These are phyloP conservation scores for Pseudoscleropodium purum DNA, from an alignment of 225 moss, liverwort and hornwort species.

Conservation along the genomic window DNA sequence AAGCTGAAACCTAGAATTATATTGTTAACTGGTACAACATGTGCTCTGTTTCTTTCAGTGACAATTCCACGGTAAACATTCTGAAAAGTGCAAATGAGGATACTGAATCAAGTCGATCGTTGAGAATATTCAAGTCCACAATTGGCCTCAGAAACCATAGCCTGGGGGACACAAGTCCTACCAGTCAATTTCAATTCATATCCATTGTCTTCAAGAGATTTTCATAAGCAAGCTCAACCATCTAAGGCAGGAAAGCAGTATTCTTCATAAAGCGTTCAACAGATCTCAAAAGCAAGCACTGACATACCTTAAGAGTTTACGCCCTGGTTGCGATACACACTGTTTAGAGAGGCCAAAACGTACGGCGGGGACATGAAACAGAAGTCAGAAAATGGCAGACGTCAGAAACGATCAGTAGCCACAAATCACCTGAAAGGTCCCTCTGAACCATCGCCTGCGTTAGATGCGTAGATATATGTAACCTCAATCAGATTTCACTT, in stretches of 20 bases:
- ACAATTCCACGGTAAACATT: neutral
- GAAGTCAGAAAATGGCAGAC: neutral
- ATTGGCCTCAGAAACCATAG: slow-evolving; percentile 93
- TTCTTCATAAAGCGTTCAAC: neutral
- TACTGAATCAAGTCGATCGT: slow-evolving; percentile 95
- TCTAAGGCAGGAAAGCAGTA: neutral
- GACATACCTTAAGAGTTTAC: slow-evolving; percentile 69
- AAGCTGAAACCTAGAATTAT: slow-evolving; percentile 49
- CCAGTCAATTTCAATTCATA: neutral
- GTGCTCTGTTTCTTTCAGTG: neutral
- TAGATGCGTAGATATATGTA: neutral
- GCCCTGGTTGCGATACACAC: slow-evolving; percentile 79
- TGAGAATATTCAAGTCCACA: slow-evolving; percentile 60
- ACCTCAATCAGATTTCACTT: neutral
- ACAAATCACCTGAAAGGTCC: neutral
- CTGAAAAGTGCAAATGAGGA: slow-evolving; percentile 10
- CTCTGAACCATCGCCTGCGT: neutral
- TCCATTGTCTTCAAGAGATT: neutral
- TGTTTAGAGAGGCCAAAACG: slow-evolving; percentile 18
- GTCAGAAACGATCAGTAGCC: neutral
- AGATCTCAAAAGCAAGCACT: neutral
- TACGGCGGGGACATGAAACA: neutral
- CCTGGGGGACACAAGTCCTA: slow-evolving; percentile 29
- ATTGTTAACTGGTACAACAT: slow-evolving; percentile 9
- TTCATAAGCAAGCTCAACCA: neutral